A percentile compares a stretch with the other conserved stretches of the same genome.
These are phyloP conservation scores for Solanum chiquidenum DNA, from an alignment of 257 asterid species.

Conservation along the genomic window DNA sequence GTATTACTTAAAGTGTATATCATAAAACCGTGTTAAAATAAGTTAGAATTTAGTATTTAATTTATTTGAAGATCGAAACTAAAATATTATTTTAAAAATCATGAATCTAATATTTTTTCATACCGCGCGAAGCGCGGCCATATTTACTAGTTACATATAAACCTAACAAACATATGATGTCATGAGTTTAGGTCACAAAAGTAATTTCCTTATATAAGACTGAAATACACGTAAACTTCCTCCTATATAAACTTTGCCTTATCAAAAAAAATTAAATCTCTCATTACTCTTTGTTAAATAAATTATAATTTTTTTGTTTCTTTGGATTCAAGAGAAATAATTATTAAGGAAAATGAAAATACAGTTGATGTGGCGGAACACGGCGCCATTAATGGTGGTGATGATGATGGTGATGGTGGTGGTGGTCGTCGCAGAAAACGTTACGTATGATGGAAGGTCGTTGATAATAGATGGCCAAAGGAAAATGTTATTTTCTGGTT, in stretches of 20 bases:
- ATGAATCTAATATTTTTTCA: too few relatives aligned
- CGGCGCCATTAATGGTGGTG: background rate
- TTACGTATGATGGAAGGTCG: constrained; percentile 62
- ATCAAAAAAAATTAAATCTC: background rate
- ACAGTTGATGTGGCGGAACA: constrained; percentile 6
- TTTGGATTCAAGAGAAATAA: background rate
- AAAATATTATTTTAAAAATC: too few relatives aligned
- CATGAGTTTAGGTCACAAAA: background rate
- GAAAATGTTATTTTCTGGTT: constrained; percentile 69
- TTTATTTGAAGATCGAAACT: too few relatives aligned
- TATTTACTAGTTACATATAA: background rate
- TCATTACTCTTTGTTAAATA: background rate
- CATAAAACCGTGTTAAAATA: too few relatives aligned
- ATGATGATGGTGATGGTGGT: background rate
- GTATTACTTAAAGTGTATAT: too few relatives aligned
- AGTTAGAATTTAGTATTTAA: too few relatives aligned
- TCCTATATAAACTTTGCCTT: background rate
- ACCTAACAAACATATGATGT: background rate
- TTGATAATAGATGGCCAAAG: constrained; percentile 52
- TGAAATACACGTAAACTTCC: background rate
- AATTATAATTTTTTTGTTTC: background rate
- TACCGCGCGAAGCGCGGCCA: too few relatives aligned
- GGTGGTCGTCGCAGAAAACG: constrained; percentile 22
- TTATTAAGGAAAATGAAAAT: background rate
- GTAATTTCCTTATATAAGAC: background rate